Conservation (phyloP, 495 filamentous ascomycete species). For the Aspergillus nanangensis region DNA sequence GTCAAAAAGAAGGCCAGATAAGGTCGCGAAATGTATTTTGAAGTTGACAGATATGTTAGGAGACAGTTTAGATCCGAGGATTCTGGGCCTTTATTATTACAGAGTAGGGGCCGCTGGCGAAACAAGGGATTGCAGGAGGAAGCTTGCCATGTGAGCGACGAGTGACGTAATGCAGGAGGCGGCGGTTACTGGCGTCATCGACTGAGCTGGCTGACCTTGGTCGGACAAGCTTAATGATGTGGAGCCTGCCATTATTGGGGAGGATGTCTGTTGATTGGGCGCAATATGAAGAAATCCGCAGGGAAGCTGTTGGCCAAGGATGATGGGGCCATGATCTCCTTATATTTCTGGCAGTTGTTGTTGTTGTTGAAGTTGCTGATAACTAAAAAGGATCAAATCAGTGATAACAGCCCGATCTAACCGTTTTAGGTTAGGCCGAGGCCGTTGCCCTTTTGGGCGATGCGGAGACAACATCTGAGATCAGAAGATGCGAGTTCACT, state of each 20-base stretch:
- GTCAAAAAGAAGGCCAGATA: neutral
- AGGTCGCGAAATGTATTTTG: neutral
- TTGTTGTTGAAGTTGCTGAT: too few relatives aligned
- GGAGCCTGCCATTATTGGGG: neutral
- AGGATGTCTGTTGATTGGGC: neutral
- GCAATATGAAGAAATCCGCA: neutral
- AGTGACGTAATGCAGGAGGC: slow-evolving; percentile 39
- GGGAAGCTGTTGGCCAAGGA: too few relatives aligned
- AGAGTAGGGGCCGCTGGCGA: too few relatives aligned
- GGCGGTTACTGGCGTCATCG: slow-evolving; percentile 19
- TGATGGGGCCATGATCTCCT: too few relatives aligned
- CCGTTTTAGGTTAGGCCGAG: neutral
- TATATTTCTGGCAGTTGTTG: too few relatives aligned
- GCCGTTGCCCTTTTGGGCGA: slow-evolving; percentile 7
- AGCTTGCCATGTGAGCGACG: slow-evolving; percentile 37
- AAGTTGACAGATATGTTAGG: too few relatives aligned
- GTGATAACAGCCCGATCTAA: too few relatives aligned
- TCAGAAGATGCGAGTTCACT: neutral
- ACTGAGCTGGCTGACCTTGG: slow-evolving; percentile 7
- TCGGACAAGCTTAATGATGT: neutral
- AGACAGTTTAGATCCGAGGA: too few relatives aligned
- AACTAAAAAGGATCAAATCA: too few relatives aligned
- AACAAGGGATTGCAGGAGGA: too few relatives aligned
- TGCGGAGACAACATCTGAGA: too few relatives aligned
- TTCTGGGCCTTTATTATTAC: too few relatives aligned